These are phyloP conservation scores for Annulohypoxylon truncatum DNA, from an alignment of 2,329 filamentous ascomycete genomes.

Conservation along the genomic window DNA sequence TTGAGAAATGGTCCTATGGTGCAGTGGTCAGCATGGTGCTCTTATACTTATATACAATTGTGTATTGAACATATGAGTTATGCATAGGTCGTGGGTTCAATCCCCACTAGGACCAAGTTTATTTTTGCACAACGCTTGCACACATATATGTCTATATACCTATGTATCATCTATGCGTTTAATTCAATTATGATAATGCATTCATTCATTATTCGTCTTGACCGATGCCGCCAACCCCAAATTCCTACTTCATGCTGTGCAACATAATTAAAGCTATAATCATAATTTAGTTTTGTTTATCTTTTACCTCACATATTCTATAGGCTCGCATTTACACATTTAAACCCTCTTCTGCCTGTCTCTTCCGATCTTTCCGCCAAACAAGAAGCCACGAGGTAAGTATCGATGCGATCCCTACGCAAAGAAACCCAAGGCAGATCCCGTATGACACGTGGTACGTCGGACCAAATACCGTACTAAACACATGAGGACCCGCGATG, in stretches of 20 bases:
- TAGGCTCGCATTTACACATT: too few species aligned
- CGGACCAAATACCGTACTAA: slow-evolving; percentile 55
- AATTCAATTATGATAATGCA: too few species aligned
- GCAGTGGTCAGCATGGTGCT: slow-evolving; percentile 41
- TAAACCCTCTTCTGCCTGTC: background rate
- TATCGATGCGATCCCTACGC: slow-evolving; percentile 40
- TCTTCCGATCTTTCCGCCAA: slow-evolving; percentile 34
- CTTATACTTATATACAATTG: slow-evolving; percentile 41
- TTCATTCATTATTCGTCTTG: too few species aligned
- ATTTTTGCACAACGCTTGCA: background rate
- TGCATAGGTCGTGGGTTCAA: slow-evolving; percentile 41
- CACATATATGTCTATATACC: background rate
- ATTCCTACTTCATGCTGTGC: too few species aligned
- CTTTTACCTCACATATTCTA: too few species aligned
- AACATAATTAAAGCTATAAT: too few species aligned
- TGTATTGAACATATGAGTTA: slow-evolving; percentile 32
- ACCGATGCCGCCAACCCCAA: too few species aligned
- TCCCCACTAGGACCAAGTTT: slow-evolving; percentile 35
- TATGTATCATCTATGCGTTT: too few species aligned
- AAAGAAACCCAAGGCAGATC: slow-evolving; percentile 48
- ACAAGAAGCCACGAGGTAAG: slow-evolving; percentile 43
- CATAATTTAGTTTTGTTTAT: too few species aligned
- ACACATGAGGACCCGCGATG: slow-evolving; percentile 56
- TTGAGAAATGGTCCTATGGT: slow-evolving; percentile 25
- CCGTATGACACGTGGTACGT: slow-evolving; percentile 53